Conservation (phyloP, 805 yeast species). For the Metschnikowia hibisci region DNA sequence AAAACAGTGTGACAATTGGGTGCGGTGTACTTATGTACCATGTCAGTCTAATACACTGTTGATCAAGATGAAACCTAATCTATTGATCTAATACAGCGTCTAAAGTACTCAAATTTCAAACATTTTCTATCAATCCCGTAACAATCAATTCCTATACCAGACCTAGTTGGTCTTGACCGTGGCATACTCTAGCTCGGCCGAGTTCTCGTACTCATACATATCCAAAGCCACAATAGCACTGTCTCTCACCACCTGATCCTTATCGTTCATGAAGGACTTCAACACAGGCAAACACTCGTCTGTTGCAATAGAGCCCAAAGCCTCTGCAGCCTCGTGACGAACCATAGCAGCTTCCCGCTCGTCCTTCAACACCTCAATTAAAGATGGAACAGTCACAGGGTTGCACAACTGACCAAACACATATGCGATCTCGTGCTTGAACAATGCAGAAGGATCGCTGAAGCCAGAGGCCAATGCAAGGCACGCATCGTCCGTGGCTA, state of each 20-base stretch:
- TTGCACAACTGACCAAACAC: slow-evolving; percentile 96
- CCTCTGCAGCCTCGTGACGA: slow-evolving; percentile 99
- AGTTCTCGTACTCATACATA: slow-evolving; percentile 95
- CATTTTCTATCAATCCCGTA: no score
- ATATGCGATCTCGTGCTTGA: slow-evolving; percentile 97
- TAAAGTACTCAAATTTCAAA: neutral
- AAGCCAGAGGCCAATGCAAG: slow-evolving; percentile 89
- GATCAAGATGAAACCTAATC: neutral
- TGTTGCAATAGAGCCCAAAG: slow-evolving; percentile 93
- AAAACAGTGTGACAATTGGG: no score
- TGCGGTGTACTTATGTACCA: no score
- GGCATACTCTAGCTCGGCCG: slow-evolving; percentile 74
- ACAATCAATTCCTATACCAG: neutral
- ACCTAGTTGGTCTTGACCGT: slow-evolving; percentile 10
- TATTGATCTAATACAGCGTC: neutral
- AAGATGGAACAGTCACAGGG: slow-evolving; percentile 86
- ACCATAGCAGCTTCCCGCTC: slow-evolving; percentile 94
- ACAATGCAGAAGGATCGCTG: slow-evolving; percentile 84
- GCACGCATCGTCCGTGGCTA: slow-evolving; percentile 91
- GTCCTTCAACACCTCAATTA: slow-evolving; percentile 76
- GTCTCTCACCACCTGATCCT: slow-evolving; percentile 89
- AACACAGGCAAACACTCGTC: slow-evolving; percentile 91
- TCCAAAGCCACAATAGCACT: slow-evolving; percentile 96
- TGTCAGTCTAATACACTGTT: slow-evolving; percentile 1
- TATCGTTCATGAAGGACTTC: slow-evolving; percentile 71